A percentile compares a stretch with the other conserved stretches of the same genome.
Conservation (phyloP, 441 rosid species). For the Populus hybrid region DNA sequence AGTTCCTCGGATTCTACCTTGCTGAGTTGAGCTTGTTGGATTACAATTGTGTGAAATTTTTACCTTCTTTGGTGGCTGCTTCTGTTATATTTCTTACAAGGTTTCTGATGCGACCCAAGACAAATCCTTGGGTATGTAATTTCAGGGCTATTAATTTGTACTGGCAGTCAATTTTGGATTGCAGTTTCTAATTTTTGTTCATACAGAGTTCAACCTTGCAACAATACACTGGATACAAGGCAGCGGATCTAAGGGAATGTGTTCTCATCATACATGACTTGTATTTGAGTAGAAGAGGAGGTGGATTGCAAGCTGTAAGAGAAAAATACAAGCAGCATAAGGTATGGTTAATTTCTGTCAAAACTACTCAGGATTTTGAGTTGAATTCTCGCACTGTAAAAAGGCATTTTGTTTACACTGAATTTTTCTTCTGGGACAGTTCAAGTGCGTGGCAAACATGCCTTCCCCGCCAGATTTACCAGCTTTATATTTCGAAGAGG, state of each 20-base stretch:
- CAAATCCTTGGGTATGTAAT: constrained; percentile 64
- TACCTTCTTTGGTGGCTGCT: constrained; percentile 72
- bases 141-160: neutral
- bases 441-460: constrained; percentile 59
- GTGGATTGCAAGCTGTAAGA: constrained; percentile 57
- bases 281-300: constrained; percentile 60
- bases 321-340: too few species aligned
- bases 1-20: constrained; percentile 70
- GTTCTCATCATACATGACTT: constrained; percentile 56
- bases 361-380: neutral
- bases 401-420: neutral
- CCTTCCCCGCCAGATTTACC: constrained; percentile 68
- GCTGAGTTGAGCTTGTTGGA: constrained; percentile 75
- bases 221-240: constrained; percentile 44
- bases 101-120: constrained; percentile 52
- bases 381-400: neutral
- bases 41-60: constrained; percentile 50
- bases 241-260: constrained; percentile 53
- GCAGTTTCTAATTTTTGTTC: neutral
- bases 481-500: constrained; percentile 43
- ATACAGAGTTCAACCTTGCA: constrained; percentile 50
- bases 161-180: neutral
- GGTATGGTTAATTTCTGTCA: neutral
- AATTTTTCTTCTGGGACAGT: constrained; percentile 39
- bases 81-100: constrained; percentile 61